Evolutionary conservation across 1,284 basidiomycete species (phyloP).

Genomic region (Sporisorium scitamineum): DNA sequence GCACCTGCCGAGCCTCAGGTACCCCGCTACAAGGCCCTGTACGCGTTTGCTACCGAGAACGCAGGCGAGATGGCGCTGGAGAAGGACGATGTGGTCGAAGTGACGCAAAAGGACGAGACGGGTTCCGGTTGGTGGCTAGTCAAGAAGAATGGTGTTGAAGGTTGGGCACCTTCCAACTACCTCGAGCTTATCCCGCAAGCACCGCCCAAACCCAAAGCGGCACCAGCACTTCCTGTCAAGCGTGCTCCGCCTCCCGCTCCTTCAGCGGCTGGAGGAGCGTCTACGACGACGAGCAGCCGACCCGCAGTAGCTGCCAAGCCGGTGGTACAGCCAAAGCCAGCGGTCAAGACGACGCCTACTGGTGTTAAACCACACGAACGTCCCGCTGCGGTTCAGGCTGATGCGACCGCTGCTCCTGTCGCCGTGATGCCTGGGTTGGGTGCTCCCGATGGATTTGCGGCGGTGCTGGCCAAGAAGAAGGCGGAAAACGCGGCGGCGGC

Average conservation of each 20-base stretch:
- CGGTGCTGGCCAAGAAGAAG: conserved; percentile 70
- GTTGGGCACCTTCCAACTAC: conserved; percentile 97
- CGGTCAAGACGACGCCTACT: conserved; percentile 49
- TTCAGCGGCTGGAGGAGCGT: conserved; percentile 45
- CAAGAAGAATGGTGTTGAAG: conserved; percentile 84
- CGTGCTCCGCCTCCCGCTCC: conserved; percentile 70
- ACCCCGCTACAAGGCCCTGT: conserved; percentile 80
- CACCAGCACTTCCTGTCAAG: conserved; percentile 57
- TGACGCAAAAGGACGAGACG: conserved; percentile 85
- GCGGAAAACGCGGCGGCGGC: conserved; percentile 60
- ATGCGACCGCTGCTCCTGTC: conserved; percentile 68
- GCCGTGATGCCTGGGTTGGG: conserved; percentile 71
- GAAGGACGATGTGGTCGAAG: conserved; percentile 92
- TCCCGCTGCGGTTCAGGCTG: conserved; percentile 55
- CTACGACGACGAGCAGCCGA: conserved; percentile 25
- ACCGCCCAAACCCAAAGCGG: conserved; percentile 72
- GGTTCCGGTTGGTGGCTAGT: conserved; percentile 87
- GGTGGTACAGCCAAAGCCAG: conserved; percentile 71
- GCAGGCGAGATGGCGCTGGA: conserved; percentile 88
- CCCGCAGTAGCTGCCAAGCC: conserved; percentile 55
- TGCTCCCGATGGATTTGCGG: conserved; percentile 69
- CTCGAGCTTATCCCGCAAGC: conserved; percentile 76
- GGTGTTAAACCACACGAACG: conserved; percentile 71
- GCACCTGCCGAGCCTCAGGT: conserved; percentile 74
- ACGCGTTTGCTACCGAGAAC: conserved; percentile 80